Evolutionary conservation across 2,329 filamentous ascomycete species (phyloP).

Genomic region (Aureobasidium lini): DNA sequence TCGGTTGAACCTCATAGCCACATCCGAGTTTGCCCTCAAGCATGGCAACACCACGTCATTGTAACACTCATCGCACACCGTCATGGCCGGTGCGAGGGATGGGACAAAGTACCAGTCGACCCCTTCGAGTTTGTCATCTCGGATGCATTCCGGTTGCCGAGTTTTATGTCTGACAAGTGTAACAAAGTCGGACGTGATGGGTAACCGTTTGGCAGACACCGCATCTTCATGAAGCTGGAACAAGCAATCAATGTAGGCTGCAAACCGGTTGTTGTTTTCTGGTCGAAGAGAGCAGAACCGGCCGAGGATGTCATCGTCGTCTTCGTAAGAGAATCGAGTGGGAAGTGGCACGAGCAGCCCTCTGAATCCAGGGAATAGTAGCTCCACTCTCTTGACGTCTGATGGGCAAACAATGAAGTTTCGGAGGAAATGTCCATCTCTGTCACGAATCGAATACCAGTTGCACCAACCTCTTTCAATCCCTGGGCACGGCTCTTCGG

Average conservation of each 20-base stretch:
- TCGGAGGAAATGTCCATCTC: slow-evolving; percentile 55
- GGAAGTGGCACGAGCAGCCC: slow-evolving; percentile 52
- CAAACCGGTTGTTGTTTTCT: slow-evolving; percentile 50
- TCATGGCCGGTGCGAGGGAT: slow-evolving; percentile 61
- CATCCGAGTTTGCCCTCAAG: slow-evolving; percentile 44
- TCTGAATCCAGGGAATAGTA: slow-evolving; percentile 63
- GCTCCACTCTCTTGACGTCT: slow-evolving; percentile 65
- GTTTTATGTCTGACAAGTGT: slow-evolving; percentile 55
- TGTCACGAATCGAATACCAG: slow-evolving; percentile 72
- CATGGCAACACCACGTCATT: slow-evolving; percentile 69
- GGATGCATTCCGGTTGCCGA: slow-evolving; percentile 54
- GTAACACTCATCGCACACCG: slow-evolving; percentile 82
- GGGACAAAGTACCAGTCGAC: slow-evolving; percentile 72
- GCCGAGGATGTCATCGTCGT: slow-evolving; percentile 22
- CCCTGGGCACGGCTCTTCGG: slow-evolving; percentile 51
- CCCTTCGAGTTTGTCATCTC: slow-evolving; percentile 55
- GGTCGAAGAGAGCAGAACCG: slow-evolving; percentile 61
- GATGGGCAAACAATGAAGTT: slow-evolving; percentile 69
- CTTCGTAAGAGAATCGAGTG: slow-evolving; percentile 34
- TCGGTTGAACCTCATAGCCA: slow-evolving; percentile 60
- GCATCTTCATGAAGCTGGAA: slow-evolving; percentile 45
- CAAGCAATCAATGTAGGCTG: slow-evolving; percentile 49
- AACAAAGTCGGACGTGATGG: slow-evolving; percentile 55
- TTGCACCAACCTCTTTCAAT: slow-evolving; percentile 48
- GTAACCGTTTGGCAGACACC: slow-evolving; percentile 29